Conservation (phyloP, 352 stramenopile species). For the Phytophthora litchii region DNA sequence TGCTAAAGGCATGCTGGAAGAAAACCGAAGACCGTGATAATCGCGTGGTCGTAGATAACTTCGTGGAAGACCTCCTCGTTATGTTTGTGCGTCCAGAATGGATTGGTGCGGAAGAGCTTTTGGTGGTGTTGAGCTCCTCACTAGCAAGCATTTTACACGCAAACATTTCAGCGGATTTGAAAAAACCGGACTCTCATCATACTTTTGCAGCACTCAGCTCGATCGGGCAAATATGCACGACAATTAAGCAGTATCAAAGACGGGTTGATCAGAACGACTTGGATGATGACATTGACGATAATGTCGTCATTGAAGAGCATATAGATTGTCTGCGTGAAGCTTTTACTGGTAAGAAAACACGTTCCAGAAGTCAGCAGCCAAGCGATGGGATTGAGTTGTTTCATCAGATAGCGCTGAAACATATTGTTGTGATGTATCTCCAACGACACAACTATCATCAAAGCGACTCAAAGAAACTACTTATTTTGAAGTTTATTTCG, state of each 20-base stretch:
- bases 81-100: conserved; percentile 87
- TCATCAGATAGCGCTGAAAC: conserved; percentile 51
- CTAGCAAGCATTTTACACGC: conserved; percentile 69
- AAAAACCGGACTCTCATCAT: conserved; percentile 71
- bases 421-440: conserved; percentile 68
- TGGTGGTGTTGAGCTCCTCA: conserved; percentile 71
- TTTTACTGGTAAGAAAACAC: conserved; percentile 16
- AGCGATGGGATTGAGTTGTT: conserved; percentile 5
- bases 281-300: conserved; percentile 50
- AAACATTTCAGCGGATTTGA: conserved; percentile 60
- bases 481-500: conserved; percentile 64
- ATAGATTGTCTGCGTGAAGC: conserved; percentile 33
- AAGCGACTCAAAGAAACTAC: conserved; percentile 54
- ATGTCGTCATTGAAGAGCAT: conserved; percentile 61
- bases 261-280: conserved; percentile 36
- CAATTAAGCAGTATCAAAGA: conserved; percentile 70
- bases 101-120: conserved; percentile 71
- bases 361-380: conserved; percentile 2
- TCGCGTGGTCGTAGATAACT: conserved; percentile 79
- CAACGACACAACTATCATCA: conserved; percentile 39
- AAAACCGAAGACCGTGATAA: conserved; percentile 82
- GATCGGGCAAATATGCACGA: conserved; percentile 78
- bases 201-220: conserved; percentile 71
- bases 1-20: conserved; percentile 83
- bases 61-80: conserved; percentile 81